Evolutionary conservation across 1,139 yeast genomes (phyloP).

Genomic region (Blastobotrys proliferans): DNA sequence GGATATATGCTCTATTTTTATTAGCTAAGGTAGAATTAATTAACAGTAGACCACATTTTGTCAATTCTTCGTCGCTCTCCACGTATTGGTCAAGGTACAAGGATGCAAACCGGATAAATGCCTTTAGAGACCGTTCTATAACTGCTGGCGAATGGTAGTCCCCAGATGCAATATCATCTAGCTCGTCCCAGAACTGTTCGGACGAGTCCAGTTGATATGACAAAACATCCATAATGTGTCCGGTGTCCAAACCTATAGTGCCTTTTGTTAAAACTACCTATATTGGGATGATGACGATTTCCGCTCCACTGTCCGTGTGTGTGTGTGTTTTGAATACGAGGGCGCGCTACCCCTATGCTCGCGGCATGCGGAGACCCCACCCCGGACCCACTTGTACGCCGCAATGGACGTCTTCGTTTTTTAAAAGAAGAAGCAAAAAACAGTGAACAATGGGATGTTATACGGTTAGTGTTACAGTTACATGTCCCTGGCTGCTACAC

Average conservation of each 20-base stretch:
- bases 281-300: too few relatives aligned
- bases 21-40: constrained; percentile 30
- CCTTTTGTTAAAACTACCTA: background rate
- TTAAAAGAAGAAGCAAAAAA: too few relatives aligned
- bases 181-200: constrained; percentile 34
- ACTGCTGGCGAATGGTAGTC: constrained; percentile 27
- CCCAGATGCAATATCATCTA: constrained; percentile 26
- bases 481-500: too few relatives aligned
- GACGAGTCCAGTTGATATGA: constrained; percentile 31
- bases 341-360: too few relatives aligned
- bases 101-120: constrained; percentile 30
- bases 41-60: constrained; percentile 30
- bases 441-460: too few relatives aligned
- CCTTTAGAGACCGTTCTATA: constrained; percentile 26
- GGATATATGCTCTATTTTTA: constrained; percentile 31
- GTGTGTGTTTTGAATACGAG: too few relatives aligned
- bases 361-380: too few relatives aligned
- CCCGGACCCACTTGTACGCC: too few relatives aligned
- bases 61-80: constrained; percentile 31
- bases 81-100: constrained; percentile 31
- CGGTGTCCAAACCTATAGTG: background rate
- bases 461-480: too few relatives aligned
- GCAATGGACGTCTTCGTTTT: too few relatives aligned
- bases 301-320: too few relatives aligned
- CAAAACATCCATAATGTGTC: constrained; percentile 29